Conservation (phyloP, 2,329 filamentous ascomycete species). For the Colletotrichum phormii region DNA sequence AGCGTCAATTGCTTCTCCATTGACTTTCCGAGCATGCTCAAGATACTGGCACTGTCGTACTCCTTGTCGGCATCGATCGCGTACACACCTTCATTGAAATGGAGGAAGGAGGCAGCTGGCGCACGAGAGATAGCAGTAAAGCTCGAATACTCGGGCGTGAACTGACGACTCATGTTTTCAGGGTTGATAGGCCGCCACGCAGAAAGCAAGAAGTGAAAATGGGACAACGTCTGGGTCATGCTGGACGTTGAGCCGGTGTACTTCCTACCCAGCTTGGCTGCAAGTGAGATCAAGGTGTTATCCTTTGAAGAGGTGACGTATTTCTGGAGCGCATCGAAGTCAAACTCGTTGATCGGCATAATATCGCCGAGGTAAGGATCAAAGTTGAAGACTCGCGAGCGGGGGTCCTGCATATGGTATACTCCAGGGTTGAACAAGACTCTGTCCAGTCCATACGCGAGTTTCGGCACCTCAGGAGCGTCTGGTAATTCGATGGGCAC, state of each 20-base stretch:
- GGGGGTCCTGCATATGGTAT: conserved; percentile 89
- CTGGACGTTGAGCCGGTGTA: conserved; percentile 97
- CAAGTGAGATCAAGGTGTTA: conserved; percentile 74
- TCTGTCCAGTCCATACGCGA: conserved; percentile 82
- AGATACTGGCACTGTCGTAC: conserved; percentile 84
- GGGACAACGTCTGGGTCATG: conserved; percentile 87
- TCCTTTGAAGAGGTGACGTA: conserved; percentile 96
- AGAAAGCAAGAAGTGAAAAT: conserved; percentile 94
- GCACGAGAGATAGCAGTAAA: conserved; percentile 80
- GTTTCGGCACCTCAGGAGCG: conserved; percentile 61
- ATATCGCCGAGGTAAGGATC: conserved; percentile 93
- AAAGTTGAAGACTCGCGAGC: conserved; percentile 93
- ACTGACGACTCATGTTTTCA: conserved; percentile 73
- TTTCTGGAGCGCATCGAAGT: conserved; percentile 85
- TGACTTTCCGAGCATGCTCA: conserved; percentile 93
- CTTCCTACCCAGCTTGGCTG: conserved; percentile 74
- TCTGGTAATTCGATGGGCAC: conserved; percentile 47
- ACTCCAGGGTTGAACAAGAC: conserved; percentile 97
- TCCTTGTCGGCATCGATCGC: conserved; percentile 97
- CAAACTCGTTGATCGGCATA: conserved; percentile 93
- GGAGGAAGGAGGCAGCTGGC: conserved; percentile 84
- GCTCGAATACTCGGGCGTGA: conserved; percentile 68
- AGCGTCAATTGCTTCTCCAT: conserved; percentile 96
- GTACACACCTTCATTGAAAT: conserved; percentile 86
- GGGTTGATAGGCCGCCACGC: conserved; percentile 81